A percentile compares a stretch with the other conserved stretches of the same genome.
These are phyloP conservation scores for Podospora australis DNA, from an alignment of 495 filamentous ascomycete genomes.

Conservation along the genomic window DNA sequence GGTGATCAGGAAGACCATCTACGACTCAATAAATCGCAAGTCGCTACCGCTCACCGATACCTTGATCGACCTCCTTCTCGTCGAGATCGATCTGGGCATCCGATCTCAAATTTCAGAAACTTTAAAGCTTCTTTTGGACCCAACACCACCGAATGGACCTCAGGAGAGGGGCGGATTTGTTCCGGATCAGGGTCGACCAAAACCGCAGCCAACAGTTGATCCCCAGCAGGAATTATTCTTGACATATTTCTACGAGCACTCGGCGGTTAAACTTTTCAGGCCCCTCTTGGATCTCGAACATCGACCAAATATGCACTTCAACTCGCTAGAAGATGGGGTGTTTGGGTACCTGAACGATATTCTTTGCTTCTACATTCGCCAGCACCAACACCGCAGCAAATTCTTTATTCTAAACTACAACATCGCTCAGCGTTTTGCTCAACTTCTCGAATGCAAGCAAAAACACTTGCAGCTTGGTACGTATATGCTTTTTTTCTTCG, in stretches of 20 bases:
- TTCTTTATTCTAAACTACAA: constrained; percentile 79
- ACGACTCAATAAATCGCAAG: constrained; percentile 82
- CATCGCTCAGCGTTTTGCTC: constrained; percentile 71
- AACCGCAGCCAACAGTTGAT: constrained; percentile 43
- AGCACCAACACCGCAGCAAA: constrained; percentile 79
- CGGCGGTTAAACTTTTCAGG: constrained; percentile 77
- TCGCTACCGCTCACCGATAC: constrained; percentile 85
- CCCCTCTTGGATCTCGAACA: constrained; percentile 78
- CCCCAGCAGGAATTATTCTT: constrained; percentile 83
- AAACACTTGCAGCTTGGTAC: constrained; percentile 89
- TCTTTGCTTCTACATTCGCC: constrained; percentile 87
- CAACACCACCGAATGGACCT: constrained; percentile 50
- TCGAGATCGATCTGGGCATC: constrained; percentile 87
- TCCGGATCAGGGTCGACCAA: constrained; percentile 43
- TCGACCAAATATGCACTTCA: constrained; percentile 47
- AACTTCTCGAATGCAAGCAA: constrained; percentile 77
- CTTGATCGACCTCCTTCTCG: constrained; percentile 83
- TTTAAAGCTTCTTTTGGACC: constrained; percentile 88
- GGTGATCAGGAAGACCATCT: constrained; percentile 89
- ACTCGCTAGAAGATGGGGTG: constrained; percentile 75
- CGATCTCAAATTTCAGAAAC: constrained; percentile 95
- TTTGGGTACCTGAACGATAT: constrained; percentile 91
- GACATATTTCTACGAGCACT: constrained; percentile 82
- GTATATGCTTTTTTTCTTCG: constrained; percentile 33
- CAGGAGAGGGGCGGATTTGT: constrained; percentile 66